A percentile compares a stretch with the other conserved stretches of the same genome.
Evolutionary conservation across 805 yeast genomes (phyloP).

Genomic region (Hanseniaspora clermontiae): DNA sequence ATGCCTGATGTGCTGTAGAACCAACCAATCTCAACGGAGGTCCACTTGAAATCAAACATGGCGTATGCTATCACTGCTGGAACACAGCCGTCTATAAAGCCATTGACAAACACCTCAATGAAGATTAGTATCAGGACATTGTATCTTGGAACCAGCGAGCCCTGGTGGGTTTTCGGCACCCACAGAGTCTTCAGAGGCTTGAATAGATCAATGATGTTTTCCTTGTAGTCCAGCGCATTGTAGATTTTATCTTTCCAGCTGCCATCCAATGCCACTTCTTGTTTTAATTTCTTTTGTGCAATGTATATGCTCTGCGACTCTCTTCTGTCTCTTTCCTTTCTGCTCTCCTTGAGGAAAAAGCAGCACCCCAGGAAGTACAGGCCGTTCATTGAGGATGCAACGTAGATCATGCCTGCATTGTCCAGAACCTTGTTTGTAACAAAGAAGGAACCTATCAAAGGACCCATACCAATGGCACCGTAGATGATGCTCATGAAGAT

Average conservation of each 20-base stretch:
- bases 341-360: slow-evolving; percentile 41
- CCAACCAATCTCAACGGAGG: slow-evolving; percentile 22
- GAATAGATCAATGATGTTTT: slow-evolving; percentile 30
- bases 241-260: not conserved
- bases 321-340: slow-evolving; percentile 41
- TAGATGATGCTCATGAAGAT: slow-evolving; percentile 20
- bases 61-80: slow-evolving; percentile 17
- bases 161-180: slow-evolving; percentile 16
- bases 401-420: slow-evolving; percentile 2
- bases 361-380: slow-evolving; percentile 19
- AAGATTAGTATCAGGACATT: slow-evolving; percentile 18
- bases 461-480: slow-evolving; percentile 19
- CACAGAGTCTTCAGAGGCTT: slow-evolving; percentile 19
- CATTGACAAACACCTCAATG: slow-evolving; percentile 19
- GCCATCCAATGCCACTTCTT: not conserved
- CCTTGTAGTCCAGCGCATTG: slow-evolving; percentile 1
- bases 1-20: slow-evolving; percentile 21
- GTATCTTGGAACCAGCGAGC: slow-evolving; percentile 17
- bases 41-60: slow-evolving; percentile 19
- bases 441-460: slow-evolving; percentile 19
- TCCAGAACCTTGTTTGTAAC: slow-evolving; percentile 14
- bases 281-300: not conserved
- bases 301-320: slow-evolving; percentile 29
- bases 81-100: slow-evolving; percentile 20
- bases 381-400: slow-evolving; percentile 12